Conservation (phyloP, 768 basidiomycete species). For the Favolaschia claudopus region DNA sequence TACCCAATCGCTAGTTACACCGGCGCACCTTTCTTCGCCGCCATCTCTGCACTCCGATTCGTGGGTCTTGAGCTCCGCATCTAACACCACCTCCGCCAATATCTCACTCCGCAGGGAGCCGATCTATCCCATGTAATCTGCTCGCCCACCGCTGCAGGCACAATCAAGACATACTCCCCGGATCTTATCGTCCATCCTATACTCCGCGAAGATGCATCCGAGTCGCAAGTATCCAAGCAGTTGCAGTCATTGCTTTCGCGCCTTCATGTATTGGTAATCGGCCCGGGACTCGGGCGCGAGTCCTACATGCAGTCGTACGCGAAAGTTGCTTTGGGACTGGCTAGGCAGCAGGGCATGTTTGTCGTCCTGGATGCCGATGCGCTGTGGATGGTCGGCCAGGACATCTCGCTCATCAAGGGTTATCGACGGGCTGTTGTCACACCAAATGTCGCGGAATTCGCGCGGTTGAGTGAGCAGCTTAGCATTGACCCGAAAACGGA, state of each 20-base stretch:
- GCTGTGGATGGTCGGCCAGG: slow-evolving; percentile 81
- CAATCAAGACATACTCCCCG: slow-evolving; percentile 97
- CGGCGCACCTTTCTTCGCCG: slow-evolving; percentile 95
- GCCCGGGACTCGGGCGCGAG: slow-evolving; percentile 94
- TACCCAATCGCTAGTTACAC: slow-evolving; percentile 71
- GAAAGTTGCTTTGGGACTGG: slow-evolving; percentile 75
- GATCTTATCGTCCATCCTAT: slow-evolving; percentile 98
- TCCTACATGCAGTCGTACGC: slow-evolving; percentile 89
- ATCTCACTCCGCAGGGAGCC: slow-evolving; percentile 64
- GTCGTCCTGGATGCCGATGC: slow-evolving; percentile 96
- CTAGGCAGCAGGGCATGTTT: slow-evolving; percentile 79
- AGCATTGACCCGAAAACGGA: slow-evolving; percentile 67
- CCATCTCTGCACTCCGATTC: slow-evolving; percentile 88
- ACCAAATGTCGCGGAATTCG: slow-evolving; percentile 94
- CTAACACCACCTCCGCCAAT: not conserved
- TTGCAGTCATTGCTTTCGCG: slow-evolving; percentile 79
- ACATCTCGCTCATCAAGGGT: slow-evolving; percentile 77
- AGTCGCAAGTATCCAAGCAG: slow-evolving; percentile 54
- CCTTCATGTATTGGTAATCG: slow-evolving; percentile 91
- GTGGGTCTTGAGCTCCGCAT: slow-evolving; percentile 48
- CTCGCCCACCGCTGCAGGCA: slow-evolving; percentile 87
- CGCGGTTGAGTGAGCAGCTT: slow-evolving; percentile 77
- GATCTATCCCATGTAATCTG: slow-evolving; percentile 98
- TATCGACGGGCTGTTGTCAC: slow-evolving; percentile 91
- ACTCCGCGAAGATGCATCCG: slow-evolving; percentile 71